Percentiles rank a stretch among this genome's conserved stretches.
These are phyloP conservation scores for Cercospora sojina DNA, from an alignment of 2,329 filamentous ascomycete genomes.

Conservation along the genomic window DNA sequence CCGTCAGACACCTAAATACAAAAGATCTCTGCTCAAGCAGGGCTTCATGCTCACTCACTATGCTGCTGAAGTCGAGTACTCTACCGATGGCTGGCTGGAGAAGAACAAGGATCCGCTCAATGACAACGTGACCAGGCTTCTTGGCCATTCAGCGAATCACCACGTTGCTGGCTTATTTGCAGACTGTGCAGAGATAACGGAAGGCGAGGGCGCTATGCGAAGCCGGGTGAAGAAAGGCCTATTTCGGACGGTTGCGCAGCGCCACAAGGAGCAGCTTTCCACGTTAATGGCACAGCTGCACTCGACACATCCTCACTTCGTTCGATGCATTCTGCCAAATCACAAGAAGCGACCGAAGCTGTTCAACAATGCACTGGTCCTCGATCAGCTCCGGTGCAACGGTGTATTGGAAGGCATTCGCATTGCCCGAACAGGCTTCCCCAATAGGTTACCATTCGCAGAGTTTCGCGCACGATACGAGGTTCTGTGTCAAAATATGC, in stretches of 20 bases:
- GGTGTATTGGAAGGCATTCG: constrained; percentile 98
- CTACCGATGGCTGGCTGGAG: constrained; percentile 90
- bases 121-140: constrained; percentile 88
- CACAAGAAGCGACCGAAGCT: constrained; percentile 96
- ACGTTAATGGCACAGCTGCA: constrained; percentile 91
- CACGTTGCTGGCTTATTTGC: constrained; percentile 83
- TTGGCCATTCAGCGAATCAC: constrained; percentile 76
- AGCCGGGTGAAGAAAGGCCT: constrained; percentile 95
- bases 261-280: constrained; percentile 98
- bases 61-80: constrained; percentile 95
- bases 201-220: constrained; percentile 64
- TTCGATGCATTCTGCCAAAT: constrained; percentile 95
- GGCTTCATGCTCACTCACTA: constrained; percentile 97
- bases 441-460: constrained; percentile 84
- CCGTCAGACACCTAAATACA: constrained; percentile 91
- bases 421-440: constrained; percentile 94
- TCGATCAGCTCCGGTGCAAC: constrained; percentile 97
- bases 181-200: constrained; percentile 81
- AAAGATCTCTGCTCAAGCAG: constrained; percentile 79
- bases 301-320: constrained; percentile 96
- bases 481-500: constrained; percentile 84
- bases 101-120: constrained; percentile 99
- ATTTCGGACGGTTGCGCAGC: constrained; percentile 93
- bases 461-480: constrained; percentile 97
- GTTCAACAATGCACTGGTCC: constrained; percentile 84